Evolutionary conservation across 2,329 filamentous ascomycete genomes (phyloP), one percentile per base, ranked within the genome.

Genomic region (Nemania sp.): DNA sequence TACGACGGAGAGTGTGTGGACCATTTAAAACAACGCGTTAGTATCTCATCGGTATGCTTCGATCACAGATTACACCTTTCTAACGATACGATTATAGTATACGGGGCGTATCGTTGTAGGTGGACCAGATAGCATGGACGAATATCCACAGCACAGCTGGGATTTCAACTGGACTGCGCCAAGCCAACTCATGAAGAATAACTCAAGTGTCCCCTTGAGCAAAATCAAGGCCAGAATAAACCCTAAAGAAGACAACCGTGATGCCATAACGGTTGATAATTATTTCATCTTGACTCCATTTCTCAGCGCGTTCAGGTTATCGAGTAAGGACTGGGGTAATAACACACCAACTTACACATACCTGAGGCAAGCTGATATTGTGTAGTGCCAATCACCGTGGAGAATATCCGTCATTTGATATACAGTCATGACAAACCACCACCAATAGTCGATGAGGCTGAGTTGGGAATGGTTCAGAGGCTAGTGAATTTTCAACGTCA

Each of bases 1-100:
- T 40, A 52, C 41, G 17, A 39, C 3, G 41, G 41, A 6, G 49
- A 52, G 15, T 45, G 41, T 17, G 40, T 52, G 49, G 49, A 52
- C 11, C 1, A 40, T 15, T 22, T 20, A 19, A 45, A 40, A 40
- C 48, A 52, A 11, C 22, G 23, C 7, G 49, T 52, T 8, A 40
- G 49, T 52, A 39, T 24, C 11, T 5, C 3, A 11, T 19, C 8
- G 15, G n/a, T 3, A 33, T 5, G 24, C 12, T 7, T 12, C 36
- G 24, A 5, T 6, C 3, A 31, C 6, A 5, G 8, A 31, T 4
- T 6, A 9, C 30, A 6, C 33, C 5, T 3, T 4, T 37, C 41
- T 52, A 7, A 52, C 23, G 1, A 14, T 17, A 1, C 22, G 19
- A 17, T 26, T 26, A 6, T n/a, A 52, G 49, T 52, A 40, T 26